Evolutionary conservation across 495 filamentous ascomycete species (phyloP).

Genomic region (Aspergillus conjunctus): DNA sequence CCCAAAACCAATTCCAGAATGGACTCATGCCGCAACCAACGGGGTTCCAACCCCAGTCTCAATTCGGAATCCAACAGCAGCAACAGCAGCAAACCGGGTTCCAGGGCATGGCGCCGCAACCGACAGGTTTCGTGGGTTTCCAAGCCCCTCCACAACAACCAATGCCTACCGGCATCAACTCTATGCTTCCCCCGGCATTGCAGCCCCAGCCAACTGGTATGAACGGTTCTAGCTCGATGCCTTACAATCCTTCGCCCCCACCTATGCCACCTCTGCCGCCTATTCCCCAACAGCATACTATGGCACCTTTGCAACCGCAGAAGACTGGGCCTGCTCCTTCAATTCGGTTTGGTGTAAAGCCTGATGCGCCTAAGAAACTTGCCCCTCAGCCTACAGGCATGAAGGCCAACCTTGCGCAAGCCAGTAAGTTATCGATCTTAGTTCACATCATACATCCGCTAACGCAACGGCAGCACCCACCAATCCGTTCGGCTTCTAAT

Average conservation of each 20-base stretch:
- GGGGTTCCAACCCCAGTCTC: conserved; percentile 52
- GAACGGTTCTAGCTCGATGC: conserved; percentile 56
- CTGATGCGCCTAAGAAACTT: conserved; percentile 69
- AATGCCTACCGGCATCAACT: conserved; percentile 53
- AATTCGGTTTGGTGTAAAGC: conserved; percentile 80
- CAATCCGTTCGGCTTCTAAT: conserved; percentile 90
- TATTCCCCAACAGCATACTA: conserved; percentile 53
- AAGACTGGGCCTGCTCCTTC: conserved; percentile 93
- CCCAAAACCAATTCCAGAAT: conserved; percentile 51
- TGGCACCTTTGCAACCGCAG: conserved; percentile 72
- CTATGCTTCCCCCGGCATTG: conserved; percentile 44
- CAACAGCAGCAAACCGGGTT: conserved; percentile 55
- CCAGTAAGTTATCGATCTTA: conserved; percentile 74
- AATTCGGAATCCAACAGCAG: conserved; percentile 56
- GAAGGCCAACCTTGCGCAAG: conserved; percentile 86
- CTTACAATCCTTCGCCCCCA: conserved; percentile 43
- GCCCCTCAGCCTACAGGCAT: conserved; percentile 86
- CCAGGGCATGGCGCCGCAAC: conserved; percentile 62
- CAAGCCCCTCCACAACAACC: conserved; percentile 49
- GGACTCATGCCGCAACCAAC: conserved; percentile 55
- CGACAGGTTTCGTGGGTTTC: conserved; percentile 62
- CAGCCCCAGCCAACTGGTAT: conserved; percentile 58
- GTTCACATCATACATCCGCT: conserved; percentile 20
- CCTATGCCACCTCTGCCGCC: conserved; percentile 45
- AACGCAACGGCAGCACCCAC: conserved; percentile 64